Percentiles rank a stretch among this genome's conserved stretches.
phyloP scores from a whole-genome alignment of 139 green algal species.

The Chlorella sp. region DNA sequence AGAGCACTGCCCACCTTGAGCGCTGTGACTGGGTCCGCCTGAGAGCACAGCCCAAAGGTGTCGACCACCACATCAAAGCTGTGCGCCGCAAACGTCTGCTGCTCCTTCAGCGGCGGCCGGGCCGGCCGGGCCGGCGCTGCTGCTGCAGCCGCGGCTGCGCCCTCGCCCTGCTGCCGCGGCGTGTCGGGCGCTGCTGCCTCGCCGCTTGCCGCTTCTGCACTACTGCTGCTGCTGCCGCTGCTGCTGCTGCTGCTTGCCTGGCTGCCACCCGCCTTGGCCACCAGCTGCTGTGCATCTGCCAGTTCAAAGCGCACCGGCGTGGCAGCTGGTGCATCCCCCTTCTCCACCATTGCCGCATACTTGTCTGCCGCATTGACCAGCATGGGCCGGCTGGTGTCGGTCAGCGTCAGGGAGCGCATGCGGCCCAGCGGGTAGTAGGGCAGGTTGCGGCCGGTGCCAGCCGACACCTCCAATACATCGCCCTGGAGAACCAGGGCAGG shows the following conservation, averaged over 20 bases:
- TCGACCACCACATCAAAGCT: conserved; percentile 85
- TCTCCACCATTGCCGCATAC: conserved; percentile 2
- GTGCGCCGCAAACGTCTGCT: conserved; percentile 45
- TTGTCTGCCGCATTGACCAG: conserved; percentile 59
- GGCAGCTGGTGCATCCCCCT: not conserved
- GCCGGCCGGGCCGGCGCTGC: not conserved
- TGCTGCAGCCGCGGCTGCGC: not conserved
- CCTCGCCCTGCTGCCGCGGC: conserved; percentile 1
- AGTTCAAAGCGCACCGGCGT: conserved; percentile 32
- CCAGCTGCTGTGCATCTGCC: conserved; percentile 44
- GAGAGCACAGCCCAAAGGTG: conserved; percentile 81
- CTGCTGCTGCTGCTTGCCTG: not conserved
- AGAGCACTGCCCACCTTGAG: conserved; percentile 37
- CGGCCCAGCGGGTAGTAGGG: conserved; percentile 61
- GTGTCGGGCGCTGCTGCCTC: not conserved
- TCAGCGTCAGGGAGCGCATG: conserved; percentile 53
- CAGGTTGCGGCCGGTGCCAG: conserved; percentile 82
- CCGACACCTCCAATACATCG: conserved; percentile 78
- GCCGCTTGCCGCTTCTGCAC: not conserved
- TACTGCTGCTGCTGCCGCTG: conserved; percentile 15
- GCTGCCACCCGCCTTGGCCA: not conserved
- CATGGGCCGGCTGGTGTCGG: conserved; percentile 73
- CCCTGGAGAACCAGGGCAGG: conserved; percentile 47
- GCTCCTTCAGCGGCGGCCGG: conserved; percentile 9
- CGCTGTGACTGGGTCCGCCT: conserved; percentile 61